Evolutionary conservation across 768 basidiomycete species (phyloP).

Genomic region (Tubosaeta sp.): DNA sequence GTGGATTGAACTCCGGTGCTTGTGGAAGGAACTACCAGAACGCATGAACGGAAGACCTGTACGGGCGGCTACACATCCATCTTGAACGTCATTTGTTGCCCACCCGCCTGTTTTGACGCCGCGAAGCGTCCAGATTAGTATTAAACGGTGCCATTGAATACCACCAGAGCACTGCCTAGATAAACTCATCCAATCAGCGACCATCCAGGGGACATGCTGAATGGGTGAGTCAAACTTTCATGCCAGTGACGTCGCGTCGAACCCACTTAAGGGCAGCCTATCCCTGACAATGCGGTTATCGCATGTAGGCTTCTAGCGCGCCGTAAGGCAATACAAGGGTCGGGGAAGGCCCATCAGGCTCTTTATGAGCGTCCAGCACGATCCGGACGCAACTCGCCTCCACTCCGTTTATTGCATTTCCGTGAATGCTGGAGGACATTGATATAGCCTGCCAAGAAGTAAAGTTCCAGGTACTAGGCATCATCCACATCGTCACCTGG

Average conservation of each 20-base stretch:
- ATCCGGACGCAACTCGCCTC: slow-evolving; percentile 5
- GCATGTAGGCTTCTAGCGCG: slow-evolving; percentile 6
- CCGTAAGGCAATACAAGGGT: neutral
- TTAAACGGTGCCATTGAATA: neutral
- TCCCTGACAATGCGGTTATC: slow-evolving; percentile 15
- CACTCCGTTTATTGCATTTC: slow-evolving; percentile 6
- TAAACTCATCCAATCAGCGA: slow-evolving; percentile 12
- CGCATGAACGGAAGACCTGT: neutral
- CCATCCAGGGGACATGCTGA: slow-evolving; percentile 11
- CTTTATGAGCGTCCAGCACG: slow-evolving; percentile 12
- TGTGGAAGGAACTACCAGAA: neutral
- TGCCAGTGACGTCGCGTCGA: slow-evolving; percentile 11
- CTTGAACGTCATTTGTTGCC: neutral
- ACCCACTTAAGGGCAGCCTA: neutral
- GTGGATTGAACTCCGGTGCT: neutral
- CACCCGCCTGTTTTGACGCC: neutral
- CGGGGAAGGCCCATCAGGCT: neutral
- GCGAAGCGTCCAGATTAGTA: slow-evolving; percentile 2
- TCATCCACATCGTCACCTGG: neutral
- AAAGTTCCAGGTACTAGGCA: slow-evolving; percentile 4
- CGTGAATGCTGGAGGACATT: slow-evolving; percentile 2
- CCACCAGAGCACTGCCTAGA: slow-evolving; percentile 5
- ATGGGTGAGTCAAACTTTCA: slow-evolving; percentile 10
- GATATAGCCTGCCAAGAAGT: slow-evolving; percentile 12
- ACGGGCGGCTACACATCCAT: slow-evolving; percentile 15